Evolutionary conservation across 2,329 filamentous ascomycete genomes (phyloP), one percentile per base, ranked within the genome.

Genomic region (Exutisphaerella laricina): DNA sequence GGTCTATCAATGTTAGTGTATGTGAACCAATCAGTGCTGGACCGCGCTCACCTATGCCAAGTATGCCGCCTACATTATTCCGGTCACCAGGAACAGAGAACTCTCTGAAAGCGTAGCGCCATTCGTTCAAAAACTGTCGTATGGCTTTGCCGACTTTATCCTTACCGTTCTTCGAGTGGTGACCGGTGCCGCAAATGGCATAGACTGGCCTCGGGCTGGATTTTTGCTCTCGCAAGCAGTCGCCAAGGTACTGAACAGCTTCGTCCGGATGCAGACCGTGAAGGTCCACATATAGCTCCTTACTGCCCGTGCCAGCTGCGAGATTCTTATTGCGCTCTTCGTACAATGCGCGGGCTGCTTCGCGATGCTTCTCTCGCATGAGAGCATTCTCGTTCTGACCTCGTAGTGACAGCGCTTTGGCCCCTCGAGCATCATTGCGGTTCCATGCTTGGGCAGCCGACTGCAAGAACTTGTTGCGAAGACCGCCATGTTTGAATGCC

Each of bases 241-340:
- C 83, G 65, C 92, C 88, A 3, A 98, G 77, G 58, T 97, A 97
- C 53, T 92, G 86, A 29, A 97, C 88, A 4, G 90, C 92, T 70
- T 98, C 92, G 60, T 97, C 90, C 0, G 92, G 88, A 60, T 97
- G 92, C n/a, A 98, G 78, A n/a, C 92, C 92, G 65, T 98, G 92
- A 22, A 98, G 73, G 66, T 98, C 92, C 41, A 97, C 84, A 66
- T 94, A 98, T 31, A 96, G 79, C 68, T 98, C 92, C 29, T 78
- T 74, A 32, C 35, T 42, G 20, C 45, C 46, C 22, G 69, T 68
- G 29, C 59, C 62, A 22, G 66, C 62, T 18, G 66, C 62, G 48
- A 70, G 70, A 59, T 81, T 78, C 65, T 84, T 86, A 64, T 96
- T 96, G 28, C 90, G 86, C 62, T 94, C 85, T 64, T 96, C 89